Evolutionary conservation across 768 basidiomycete genomes (phyloP), one percentile per base, ranked within the genome.

Genomic region (Mycena rebaudengoi): DNA sequence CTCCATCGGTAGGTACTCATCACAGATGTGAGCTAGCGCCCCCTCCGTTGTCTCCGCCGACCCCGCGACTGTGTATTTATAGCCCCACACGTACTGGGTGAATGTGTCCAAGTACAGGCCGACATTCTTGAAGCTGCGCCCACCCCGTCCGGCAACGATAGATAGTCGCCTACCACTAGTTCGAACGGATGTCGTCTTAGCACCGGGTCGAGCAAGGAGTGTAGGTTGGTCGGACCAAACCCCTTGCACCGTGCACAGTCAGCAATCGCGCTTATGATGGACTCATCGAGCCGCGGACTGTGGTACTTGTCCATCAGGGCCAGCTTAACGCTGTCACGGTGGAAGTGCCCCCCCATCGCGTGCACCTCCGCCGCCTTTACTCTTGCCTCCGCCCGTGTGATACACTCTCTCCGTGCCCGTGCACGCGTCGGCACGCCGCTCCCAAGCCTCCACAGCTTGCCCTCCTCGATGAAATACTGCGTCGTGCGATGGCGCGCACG

Each of bases 231-330:
- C 0, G 62, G 26, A 0, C 75, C 74, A 28, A 74, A 76, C 37
- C 64, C 66, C 40, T 73, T 71, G 56, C 75, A 78, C 16, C 57
- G 35, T 0, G 37, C 61, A 50, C 76, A 78, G 7, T 72, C 46
- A n/a, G n/a, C n/a, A n/a, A n/a, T n/a, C n/a, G n/a, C n/a, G n/a
- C n/a, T n/a, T n/a, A n/a, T n/a, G n/a, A n/a, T n/a, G n/a, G n/a
- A n/a, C n/a, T n/a, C n/a, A n/a, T n/a, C n/a, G n/a, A n/a, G n/a
- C n/a, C n/a, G n/a, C n/a, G n/a, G n/a, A n/a, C n/a, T n/a, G n/a
- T n/a, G n/a, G n/a, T n/a, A n/a, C n/a, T n/a, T n/a, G n/a, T n/a
- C n/a, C n/a, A n/a, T n/a, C n/a, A n/a, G n/a, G n/a, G n/a, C n/a
- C n/a, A n/a, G n/a, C n/a, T n/a, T n/a, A n/a, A n/a, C n/a, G n/a